phyloP scores from a whole-genome alignment of 306 rosid species.

The Pueraria montana region DNA sequence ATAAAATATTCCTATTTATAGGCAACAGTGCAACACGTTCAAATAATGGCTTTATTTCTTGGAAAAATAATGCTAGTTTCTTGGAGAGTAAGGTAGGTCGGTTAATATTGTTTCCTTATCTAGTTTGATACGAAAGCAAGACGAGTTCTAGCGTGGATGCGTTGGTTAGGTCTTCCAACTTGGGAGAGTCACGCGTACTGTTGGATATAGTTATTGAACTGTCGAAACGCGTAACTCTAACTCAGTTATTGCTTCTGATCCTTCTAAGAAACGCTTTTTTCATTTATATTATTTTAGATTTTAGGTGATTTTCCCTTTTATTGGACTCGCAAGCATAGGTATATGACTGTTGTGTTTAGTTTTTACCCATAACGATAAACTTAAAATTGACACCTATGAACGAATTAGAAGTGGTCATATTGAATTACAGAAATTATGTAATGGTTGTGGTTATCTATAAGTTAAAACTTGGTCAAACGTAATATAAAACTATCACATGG shows the following conservation, averaged over 20 bases:
- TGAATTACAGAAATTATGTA: slow-evolving; percentile 2
- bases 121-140: not conserved
- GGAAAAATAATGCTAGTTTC: not conserved
- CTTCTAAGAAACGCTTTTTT: not conserved
- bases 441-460: not conserved
- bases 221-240: not conserved
- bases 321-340: not conserved
- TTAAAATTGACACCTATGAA: not conserved
- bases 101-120: not conserved
- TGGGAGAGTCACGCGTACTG: no score
- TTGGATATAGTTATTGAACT: no score
- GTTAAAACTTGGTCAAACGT: not conserved
- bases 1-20: not conserved
- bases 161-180: no score
- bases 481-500: not conserved
- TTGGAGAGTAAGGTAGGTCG: not conserved
- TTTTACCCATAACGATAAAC: not conserved
- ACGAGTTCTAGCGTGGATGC: no score
- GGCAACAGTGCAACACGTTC: not conserved
- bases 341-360: not conserved
- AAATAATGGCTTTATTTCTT: not conserved
- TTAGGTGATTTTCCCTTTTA: no score
- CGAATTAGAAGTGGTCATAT: not conserved
- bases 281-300: not conserved
- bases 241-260: no score